Base-by-base conservation (phyloP, 495 filamentous ascomycete genomes). In the Penicillium lagena region DNA sequence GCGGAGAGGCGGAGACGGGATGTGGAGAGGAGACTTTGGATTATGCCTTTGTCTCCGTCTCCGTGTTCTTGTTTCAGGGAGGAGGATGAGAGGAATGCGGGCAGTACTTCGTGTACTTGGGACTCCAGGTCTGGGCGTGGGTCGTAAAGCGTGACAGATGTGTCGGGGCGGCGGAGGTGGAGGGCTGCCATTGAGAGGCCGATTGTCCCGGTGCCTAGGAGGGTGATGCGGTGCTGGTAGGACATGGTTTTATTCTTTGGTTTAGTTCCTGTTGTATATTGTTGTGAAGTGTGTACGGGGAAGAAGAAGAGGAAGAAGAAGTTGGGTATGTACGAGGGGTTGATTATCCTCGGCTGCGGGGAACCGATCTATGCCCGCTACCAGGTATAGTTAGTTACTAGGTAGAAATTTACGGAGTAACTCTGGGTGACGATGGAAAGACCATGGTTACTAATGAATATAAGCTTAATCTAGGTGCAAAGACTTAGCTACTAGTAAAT, bases 181-280 rank as follows among this genome's bases (percentile, higher is more conserved):
- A 80, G 68, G 40, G 76, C 74, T 27, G 73, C 63, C 65, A 78
- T 78, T 27, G 79, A 81, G 39, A 81, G 70, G 42, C 79, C 79
- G 43, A 83, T 82, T 30, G 79, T 82, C 35, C 78, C 77, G 12
- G 70, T 61, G 33, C 78, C 77, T 13, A 82, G 65, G 28, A 81
- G 51, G 28, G 78, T 70, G 42, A 81, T 71, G 15, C 58, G 51
- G 46, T 65, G 63, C 4, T 50, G 45, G 12, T 32, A 13, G 9
- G 55, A 49, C 59, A 63, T 62, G 11, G 12, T 46, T 37, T 13
- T 15, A n/a, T 27, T 31, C 11, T 7, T 17, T 45, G 2, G 4
- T 22, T 22, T 22, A 22, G 2, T 22, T 22, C 22, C 6, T 22
- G 22, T 22, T 22, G 4, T 22, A 22, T 22, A 4, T 22, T 22